Conservation (phyloP, 139 green algal genomes). For the Diplosphaera chodatii region DNA sequence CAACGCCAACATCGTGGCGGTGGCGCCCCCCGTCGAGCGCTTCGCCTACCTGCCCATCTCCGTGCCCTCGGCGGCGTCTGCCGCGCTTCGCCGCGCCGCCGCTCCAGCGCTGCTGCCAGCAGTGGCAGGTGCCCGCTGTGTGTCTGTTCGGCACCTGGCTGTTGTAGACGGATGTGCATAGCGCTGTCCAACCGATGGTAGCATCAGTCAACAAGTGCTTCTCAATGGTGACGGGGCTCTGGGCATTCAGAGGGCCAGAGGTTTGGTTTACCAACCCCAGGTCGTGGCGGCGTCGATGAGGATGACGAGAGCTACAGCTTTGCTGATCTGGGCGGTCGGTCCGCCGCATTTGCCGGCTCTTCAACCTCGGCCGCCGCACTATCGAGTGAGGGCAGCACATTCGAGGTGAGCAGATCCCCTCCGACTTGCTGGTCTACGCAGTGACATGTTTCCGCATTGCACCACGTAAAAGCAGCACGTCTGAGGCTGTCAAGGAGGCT, state of each 20-base stretch:
- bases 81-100: slow-evolving; percentile 6
- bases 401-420: slow-evolving; percentile 18
- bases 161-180: too few relatives aligned
- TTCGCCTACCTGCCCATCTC: slow-evolving; percentile 89
- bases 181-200: too few relatives aligned
- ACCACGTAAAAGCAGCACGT: too few relatives aligned
- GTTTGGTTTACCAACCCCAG: not conserved
- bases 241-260: too few relatives aligned
- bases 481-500: too few relatives aligned
- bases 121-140: not conserved
- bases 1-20: slow-evolving; percentile 70
- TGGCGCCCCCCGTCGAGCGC: slow-evolving; percentile 55
- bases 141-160: too few relatives aligned
- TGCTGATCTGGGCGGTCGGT: not conserved
- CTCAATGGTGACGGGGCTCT: too few relatives aligned
- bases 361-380: not conserved
- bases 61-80: slow-evolving; percentile 22
- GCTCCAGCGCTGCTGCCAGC: not conserved
- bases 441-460: too few relatives aligned
- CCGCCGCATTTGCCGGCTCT: not conserved
- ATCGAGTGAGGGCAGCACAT: slow-evolving; percentile 1
- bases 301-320: slow-evolving; percentile 3
- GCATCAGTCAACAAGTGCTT: too few relatives aligned
- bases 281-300: not conserved
- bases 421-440: too few relatives aligned